These are phyloP conservation scores for Nymphaea colorata DNA, from an alignment of 164 flowering plant species.

Conservation along the genomic window DNA sequence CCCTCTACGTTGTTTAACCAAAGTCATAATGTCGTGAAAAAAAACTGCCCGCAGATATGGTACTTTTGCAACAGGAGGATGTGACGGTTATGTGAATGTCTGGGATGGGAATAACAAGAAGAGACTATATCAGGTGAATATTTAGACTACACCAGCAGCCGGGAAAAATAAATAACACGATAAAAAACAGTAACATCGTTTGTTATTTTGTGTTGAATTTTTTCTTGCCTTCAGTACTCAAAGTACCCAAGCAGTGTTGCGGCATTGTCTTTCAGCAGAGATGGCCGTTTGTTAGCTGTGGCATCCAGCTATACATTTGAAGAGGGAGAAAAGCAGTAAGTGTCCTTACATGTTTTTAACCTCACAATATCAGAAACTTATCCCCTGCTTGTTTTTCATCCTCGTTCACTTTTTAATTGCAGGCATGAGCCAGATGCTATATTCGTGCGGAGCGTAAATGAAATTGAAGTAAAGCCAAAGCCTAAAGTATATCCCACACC, in stretches of 20 bases:
- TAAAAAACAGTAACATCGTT: too few species aligned
- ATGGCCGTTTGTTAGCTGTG: constrained; percentile 80
- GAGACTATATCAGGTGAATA: constrained; percentile 75
- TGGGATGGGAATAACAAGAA: constrained; percentile 97
- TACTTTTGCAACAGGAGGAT: constrained; percentile 95
- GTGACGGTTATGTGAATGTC: constrained; percentile 88
- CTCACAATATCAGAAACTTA: too few species aligned
- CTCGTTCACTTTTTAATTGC: constrained; percentile 15
- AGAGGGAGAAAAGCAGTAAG: constrained; percentile 86
- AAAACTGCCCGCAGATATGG: constrained; percentile 49
- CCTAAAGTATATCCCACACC: constrained; percentile 52
- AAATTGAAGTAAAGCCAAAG: constrained; percentile 93
- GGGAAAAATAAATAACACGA: too few species aligned
- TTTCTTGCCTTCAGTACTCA: constrained; percentile 34
- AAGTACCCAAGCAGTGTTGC: constrained; percentile 85
- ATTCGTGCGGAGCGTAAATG: constrained; percentile 76
- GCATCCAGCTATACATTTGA: constrained; percentile 93
- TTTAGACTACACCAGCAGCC: background rate
- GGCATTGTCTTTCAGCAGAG: constrained; percentile 88
- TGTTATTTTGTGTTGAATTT: too few species aligned
- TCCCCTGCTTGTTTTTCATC: background rate
- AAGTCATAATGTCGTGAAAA: background rate
- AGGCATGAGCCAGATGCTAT: constrained; percentile 95
- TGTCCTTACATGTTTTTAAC: constrained; percentile 1
- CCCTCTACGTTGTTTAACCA: background rate